These are phyloP conservation scores for Acacia confusa DNA, from an alignment of 306 rosid species.

Conservation along the genomic window DNA sequence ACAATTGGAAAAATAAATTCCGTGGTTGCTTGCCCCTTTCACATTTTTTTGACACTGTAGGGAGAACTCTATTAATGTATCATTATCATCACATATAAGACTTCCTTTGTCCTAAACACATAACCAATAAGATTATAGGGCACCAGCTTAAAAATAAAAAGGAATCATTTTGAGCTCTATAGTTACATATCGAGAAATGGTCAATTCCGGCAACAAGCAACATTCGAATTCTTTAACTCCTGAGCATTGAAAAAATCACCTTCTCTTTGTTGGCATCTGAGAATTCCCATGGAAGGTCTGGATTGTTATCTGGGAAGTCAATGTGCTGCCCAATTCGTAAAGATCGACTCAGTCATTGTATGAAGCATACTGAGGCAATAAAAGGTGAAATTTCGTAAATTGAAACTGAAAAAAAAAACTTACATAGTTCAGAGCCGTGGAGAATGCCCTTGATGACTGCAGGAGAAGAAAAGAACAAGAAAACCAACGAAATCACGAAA, in stretches of 20 bases:
- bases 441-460: conserved; percentile 75
- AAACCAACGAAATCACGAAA: background rate
- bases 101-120: background rate
- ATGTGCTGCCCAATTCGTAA: conserved; percentile 55
- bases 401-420: conserved; percentile 26
- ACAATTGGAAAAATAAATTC: background rate
- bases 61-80: background rate
- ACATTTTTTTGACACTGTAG: background rate
- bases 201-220: background rate
- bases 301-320: conserved; percentile 81
- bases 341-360: conserved; percentile 18
- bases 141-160: too few relatives aligned
- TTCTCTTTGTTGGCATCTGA: conserved; percentile 52
- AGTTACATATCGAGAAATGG: too few relatives aligned
- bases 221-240: background rate
- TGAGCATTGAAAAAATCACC: conserved; percentile 41
- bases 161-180: background rate
- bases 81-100: background rate
- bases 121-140: background rate
- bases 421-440: conserved; percentile 92
- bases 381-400: background rate
- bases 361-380: background rate
- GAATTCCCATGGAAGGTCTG: conserved; percentile 86
- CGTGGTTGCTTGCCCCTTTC: background rate
- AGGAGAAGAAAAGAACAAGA: background rate